Evolutionary conservation across 2,329 filamentous ascomycete species (phyloP).

Genomic region (Calonectria pseudoreteaudii): DNA sequence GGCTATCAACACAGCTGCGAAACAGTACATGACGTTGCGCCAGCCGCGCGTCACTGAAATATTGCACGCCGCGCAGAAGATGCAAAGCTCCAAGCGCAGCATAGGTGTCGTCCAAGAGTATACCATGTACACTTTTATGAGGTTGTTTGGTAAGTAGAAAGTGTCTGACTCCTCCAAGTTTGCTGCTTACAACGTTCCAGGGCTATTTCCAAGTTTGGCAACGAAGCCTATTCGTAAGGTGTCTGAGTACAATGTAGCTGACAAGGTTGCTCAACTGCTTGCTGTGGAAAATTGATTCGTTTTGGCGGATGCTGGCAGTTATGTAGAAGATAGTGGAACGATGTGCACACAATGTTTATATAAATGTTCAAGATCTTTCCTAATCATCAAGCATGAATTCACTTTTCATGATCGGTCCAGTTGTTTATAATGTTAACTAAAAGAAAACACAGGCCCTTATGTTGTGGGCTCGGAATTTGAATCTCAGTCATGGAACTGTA

Average conservation of each 20-base stretch:
- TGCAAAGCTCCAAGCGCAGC: constrained; percentile 19
- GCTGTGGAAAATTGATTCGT: background rate
- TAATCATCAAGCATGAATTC: too few species aligned
- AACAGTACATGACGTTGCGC: constrained; percentile 20
- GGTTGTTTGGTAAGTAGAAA: constrained; percentile 8
- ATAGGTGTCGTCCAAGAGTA: constrained; percentile 26
- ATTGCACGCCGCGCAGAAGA: constrained; percentile 23
- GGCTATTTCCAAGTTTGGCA: background rate
- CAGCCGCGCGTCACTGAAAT: constrained; percentile 19
- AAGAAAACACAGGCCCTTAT: too few species aligned
- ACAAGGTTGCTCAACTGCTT: background rate
- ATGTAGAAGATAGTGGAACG: background rate
- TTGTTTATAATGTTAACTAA: too few species aligned
- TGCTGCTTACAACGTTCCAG: background rate
- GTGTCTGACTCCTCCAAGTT: fast-evolving
- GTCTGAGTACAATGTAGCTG: background rate
- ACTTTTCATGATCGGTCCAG: too few species aligned
- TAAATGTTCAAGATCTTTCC: too few species aligned
- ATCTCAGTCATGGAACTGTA: too few species aligned
- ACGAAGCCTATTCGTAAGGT: background rate
- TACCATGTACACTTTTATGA: constrained; percentile 26
- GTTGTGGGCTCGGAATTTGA: too few species aligned
- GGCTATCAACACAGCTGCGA: constrained; percentile 17
- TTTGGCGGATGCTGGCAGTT: background rate
- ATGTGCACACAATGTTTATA: background rate